A percentile compares a stretch with the other conserved stretches of the same genome.
Conservation (phyloP, 176 grass and related monocot species). For the Zizania latifolia region DNA sequence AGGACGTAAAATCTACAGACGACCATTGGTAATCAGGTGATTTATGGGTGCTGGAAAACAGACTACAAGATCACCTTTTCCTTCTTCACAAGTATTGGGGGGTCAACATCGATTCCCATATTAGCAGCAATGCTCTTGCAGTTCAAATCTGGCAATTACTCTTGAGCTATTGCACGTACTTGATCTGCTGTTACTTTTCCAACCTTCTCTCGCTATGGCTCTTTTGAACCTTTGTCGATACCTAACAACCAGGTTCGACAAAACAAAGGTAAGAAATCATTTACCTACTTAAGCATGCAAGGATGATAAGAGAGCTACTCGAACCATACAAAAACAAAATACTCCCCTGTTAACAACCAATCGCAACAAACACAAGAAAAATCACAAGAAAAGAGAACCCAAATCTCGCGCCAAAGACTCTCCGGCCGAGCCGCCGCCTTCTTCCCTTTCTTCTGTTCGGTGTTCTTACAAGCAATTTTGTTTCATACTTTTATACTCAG, state of each 20-base stretch:
- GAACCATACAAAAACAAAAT: not conserved
- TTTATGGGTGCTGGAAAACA: not conserved
- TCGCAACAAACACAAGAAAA: too few species aligned
- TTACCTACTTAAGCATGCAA: not conserved
- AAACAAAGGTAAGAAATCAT: constrained; percentile 9
- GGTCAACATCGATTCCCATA: constrained; percentile 86
- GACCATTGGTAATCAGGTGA: not conserved
- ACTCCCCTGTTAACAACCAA: too few species aligned
- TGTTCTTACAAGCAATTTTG: too few species aligned
- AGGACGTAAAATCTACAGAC: constrained; percentile 36
- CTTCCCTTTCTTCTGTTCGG: too few species aligned
- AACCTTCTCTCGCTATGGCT: constrained; percentile 61
- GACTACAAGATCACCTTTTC: constrained; percentile 55
- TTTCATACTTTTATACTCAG: too few species aligned
- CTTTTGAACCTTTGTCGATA: constrained; percentile 73
- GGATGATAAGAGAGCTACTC: not conserved
- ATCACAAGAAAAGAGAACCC: too few species aligned
- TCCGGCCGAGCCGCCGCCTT: too few species aligned
- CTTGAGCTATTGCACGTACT: constrained; percentile 66
- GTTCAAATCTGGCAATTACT: constrained; percentile 88
- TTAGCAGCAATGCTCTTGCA: constrained; percentile 84
- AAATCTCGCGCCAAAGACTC: too few species aligned
- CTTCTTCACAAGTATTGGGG: constrained; percentile 70
- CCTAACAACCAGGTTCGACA: constrained; percentile 40
- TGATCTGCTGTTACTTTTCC: constrained; percentile 79